A percentile compares a stretch with the other conserved stretches of the same genome.
These are phyloP conservation scores for Podaxis sp. DNA, from an alignment of 768 basidiomycete species.

Conservation along the genomic window DNA sequence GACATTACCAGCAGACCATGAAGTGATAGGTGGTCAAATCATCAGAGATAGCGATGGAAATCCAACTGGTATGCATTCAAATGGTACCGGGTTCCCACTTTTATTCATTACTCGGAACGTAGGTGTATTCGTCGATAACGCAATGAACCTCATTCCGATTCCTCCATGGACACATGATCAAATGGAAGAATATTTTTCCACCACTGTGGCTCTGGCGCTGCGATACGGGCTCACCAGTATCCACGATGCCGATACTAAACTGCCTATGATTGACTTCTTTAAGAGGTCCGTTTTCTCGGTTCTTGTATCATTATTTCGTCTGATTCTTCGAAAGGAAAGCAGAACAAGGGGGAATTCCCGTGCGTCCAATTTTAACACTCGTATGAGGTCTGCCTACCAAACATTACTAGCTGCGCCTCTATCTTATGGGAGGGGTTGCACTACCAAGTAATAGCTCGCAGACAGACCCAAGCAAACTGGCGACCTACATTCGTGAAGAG, in stretches of 20 bases:
- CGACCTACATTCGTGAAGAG: constrained; percentile 44
- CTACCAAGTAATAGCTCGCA: constrained; percentile 3
- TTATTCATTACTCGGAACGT: background rate
- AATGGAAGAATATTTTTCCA: constrained; percentile 57
- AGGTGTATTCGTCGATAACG: constrained; percentile 87
- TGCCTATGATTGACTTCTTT: constrained; percentile 60
- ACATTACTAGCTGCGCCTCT: constrained; percentile 16
- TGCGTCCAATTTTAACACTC: constrained; percentile 31
- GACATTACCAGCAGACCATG: constrained; percentile 46
- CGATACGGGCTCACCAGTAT: constrained; percentile 80
- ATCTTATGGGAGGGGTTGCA: constrained; percentile 16
- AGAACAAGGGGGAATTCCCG: constrained; percentile 65
- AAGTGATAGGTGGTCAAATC: constrained; percentile 76
- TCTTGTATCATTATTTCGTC: background rate
- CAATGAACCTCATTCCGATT: constrained; percentile 70
- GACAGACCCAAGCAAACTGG: background rate
- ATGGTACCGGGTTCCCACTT: background rate
- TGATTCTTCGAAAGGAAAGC: constrained; percentile 53
- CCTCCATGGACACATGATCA: constrained; percentile 66
- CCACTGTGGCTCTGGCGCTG: constrained; percentile 68
- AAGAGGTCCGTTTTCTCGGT: constrained; percentile 44
- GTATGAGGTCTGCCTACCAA: background rate
- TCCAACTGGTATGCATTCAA: constrained; percentile 57
- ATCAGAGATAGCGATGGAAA: constrained; percentile 58
- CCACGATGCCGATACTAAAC: constrained; percentile 72